Conservation (phyloP, 2,329 filamentous ascomycete genomes). For the Podosphaera xanthii region DNA sequence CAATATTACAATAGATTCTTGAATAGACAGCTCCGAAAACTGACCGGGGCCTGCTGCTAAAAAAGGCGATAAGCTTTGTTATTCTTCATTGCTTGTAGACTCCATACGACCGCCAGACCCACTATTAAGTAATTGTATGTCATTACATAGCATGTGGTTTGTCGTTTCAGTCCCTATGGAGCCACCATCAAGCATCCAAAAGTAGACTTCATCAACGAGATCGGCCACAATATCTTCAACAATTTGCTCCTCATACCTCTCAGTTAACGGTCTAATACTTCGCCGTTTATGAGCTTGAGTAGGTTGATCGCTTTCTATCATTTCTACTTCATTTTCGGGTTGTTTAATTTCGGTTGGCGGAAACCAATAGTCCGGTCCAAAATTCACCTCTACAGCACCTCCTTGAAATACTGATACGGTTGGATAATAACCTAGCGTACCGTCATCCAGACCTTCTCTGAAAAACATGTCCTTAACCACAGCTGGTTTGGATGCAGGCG, state of each 20-base stretch:
- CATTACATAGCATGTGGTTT: not conserved
- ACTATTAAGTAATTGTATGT: not conserved
- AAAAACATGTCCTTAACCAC: conserved; percentile 38
- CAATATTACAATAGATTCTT: too few species aligned
- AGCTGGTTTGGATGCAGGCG: conserved; percentile 58
- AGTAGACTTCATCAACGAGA: conserved; percentile 83
- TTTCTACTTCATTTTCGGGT: conserved; percentile 24
- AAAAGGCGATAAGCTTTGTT: not conserved
- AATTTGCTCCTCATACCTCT: conserved; percentile 80
- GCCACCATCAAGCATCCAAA: conserved; percentile 41
- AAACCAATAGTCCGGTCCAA: conserved; percentile 82
- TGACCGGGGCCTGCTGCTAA: too few species aligned
- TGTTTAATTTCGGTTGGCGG: conserved; percentile 40
- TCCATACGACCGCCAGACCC: not conserved
- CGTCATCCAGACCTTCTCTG: conserved; percentile 75
- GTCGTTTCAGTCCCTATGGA: not conserved
- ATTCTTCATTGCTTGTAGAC: not conserved
- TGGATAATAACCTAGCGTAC: conserved; percentile 86
- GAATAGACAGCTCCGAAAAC: too few species aligned
- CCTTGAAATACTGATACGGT: conserved; percentile 81
- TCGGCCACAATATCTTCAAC: conserved; percentile 87
- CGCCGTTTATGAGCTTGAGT: conserved; percentile 9
- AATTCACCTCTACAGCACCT: conserved; percentile 79
- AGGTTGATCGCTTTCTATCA: conserved; percentile 20
- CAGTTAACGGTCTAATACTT: conserved; percentile 36